phyloP scores from a whole-genome alignment of 2,329 filamentous ascomycete genomes.

The Lecanicillium sp. region DNA sequence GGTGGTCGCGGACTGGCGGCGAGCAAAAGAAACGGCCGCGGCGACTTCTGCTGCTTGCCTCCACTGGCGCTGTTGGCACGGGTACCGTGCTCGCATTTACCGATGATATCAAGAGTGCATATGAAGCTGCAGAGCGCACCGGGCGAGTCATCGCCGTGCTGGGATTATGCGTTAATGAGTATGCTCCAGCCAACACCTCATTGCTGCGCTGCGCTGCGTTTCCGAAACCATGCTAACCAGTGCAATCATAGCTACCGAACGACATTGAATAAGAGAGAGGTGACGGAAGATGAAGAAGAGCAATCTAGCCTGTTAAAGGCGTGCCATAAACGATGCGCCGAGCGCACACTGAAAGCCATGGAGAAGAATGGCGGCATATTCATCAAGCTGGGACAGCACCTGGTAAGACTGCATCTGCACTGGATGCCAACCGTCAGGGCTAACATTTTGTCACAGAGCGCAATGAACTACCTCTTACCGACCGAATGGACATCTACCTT shows the following conservation, averaged over 20 bases:
- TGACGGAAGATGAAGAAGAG: conserved; percentile 53
- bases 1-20: conserved; percentile 14
- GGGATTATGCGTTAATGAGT: conserved; percentile 85
- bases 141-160: conserved; percentile 70
- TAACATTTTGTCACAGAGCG: conserved; percentile 51
- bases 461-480: conserved; percentile 90
- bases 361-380: conserved; percentile 98
- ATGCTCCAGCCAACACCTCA: conserved; percentile 14
- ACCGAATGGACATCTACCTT: conserved; percentile 93
- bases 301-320: conserved; percentile 62
- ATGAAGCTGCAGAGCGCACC: conserved; percentile 67
- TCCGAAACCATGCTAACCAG: background rate
- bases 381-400: conserved; percentile 92
- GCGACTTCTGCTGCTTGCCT: conserved; percentile 37
- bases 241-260: conserved; percentile 64
- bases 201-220: background rate
- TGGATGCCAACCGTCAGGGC: conserved; percentile 1
- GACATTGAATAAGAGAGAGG: conserved; percentile 65
- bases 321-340: conserved; percentile 89
- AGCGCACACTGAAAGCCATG: conserved; percentile 75
- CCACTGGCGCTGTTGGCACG: conserved; percentile 40
- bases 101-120: conserved; percentile 68
- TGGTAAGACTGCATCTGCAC: conserved; percentile 41
- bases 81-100: conserved; percentile 46
- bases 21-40: conserved; percentile 17